A percentile compares a stretch with the other conserved stretches of the same genome.
phyloP scores from a whole-genome alignment of 306 rosid genomes.

The Nissolia schottii region DNA sequence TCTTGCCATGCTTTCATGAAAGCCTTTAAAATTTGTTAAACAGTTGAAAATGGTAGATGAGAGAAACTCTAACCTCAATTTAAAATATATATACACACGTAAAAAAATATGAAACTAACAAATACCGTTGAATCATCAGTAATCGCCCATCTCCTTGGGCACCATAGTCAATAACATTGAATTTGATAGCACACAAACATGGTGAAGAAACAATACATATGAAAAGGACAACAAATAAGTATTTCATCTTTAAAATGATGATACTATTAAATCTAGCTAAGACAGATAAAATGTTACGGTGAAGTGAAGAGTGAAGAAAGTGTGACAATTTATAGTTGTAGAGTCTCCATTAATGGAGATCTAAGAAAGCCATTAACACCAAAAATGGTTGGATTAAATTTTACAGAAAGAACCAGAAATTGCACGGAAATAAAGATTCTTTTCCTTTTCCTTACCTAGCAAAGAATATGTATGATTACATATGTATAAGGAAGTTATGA shows the following conservation, averaged over 20 bases:
- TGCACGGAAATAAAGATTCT: too few relatives aligned
- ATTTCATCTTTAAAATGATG: conserved; percentile 12
- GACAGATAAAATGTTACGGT: too few relatives aligned
- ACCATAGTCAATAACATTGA: conserved; percentile 38
- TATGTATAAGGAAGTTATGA: too few relatives aligned
- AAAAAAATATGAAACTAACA: neutral
- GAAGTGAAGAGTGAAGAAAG: too few relatives aligned
- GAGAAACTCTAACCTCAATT: neutral
- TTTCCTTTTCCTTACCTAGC: too few relatives aligned
- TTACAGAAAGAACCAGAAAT: too few relatives aligned
- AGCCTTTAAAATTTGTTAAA: conserved; percentile 24
- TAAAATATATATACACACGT: neutral
- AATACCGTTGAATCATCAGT: conserved; percentile 45
- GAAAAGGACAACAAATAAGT: neutral
- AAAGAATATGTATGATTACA: too few relatives aligned
- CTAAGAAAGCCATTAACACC: too few relatives aligned
- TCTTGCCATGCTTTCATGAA: conserved; percentile 47
- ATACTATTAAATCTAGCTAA: too few relatives aligned
- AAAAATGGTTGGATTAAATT: too few relatives aligned
- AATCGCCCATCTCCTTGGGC: conserved; percentile 41
- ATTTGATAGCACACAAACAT: neutral
- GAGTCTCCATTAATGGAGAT: too few relatives aligned
- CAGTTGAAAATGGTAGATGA: neutral
- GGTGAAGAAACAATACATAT: conserved; percentile 1
- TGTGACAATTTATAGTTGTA: too few relatives aligned